These are phyloP conservation scores for Sporothrix protearum DNA, from an alignment of 2,329 filamentous ascomycete genomes.

Conservation along the genomic window DNA sequence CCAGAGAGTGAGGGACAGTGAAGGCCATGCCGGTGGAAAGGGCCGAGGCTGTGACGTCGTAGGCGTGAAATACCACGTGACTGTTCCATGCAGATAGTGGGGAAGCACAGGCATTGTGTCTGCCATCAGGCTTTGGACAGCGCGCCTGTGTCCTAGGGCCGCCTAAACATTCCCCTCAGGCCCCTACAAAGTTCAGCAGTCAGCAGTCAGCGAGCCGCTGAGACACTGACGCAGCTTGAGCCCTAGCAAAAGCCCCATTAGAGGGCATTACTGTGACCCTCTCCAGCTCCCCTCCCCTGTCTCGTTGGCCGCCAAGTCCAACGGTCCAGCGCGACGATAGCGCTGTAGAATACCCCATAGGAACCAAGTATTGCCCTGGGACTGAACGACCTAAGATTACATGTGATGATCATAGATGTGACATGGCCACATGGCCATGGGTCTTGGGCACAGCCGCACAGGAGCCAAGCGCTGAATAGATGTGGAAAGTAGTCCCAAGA, in stretches of 20 bases:
- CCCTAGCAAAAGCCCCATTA: background rate
- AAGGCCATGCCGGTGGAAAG: background rate
- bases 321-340: background rate
- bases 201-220: background rate
- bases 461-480: background rate
- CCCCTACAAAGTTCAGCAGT: too few relatives aligned
- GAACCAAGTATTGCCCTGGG: background rate
- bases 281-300: background rate
- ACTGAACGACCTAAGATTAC: too few relatives aligned
- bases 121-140: background rate
- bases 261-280: background rate
- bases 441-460: too few relatives aligned
- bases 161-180: too few relatives aligned
- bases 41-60: constrained; percentile 15
- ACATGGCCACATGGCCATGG: too few relatives aligned
- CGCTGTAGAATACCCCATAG: background rate
- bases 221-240: background rate
- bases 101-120: background rate
- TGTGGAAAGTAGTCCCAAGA: too few relatives aligned
- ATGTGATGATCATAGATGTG: too few relatives aligned
- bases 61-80: constrained; percentile 1
- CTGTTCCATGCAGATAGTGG: background rate
- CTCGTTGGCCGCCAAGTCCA: background rate
- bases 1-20: background rate
- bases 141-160: background rate